Base-by-base conservation (phyloP, 108 stramenopile genomes). In the Chaetoceros tenuissimus region DNA sequence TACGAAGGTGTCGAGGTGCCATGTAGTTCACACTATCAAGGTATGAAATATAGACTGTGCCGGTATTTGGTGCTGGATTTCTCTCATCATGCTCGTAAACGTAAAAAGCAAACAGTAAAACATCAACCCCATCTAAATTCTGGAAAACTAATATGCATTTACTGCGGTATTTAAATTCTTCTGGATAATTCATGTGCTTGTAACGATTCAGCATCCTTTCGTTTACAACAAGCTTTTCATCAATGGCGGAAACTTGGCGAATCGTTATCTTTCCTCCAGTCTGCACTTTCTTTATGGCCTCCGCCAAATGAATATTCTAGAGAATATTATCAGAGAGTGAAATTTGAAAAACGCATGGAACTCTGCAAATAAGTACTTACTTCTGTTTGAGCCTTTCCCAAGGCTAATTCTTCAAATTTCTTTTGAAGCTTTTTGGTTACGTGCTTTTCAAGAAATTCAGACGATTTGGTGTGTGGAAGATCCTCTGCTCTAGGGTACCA, bases 1-100 rank as follows among this genome's bases (percentile, higher is more conserved):
- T 96, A 22, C 97, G 87, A 62, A 81, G 89, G 2, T 57, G 60
- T 25, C 57, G 65, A 1, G 97, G 97, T 24, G 90, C 73, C 45
- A 98, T 77, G 65, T 91, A 98, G 30, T 86, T 78, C 3, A 98
- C 95, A n/a, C 92, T 94, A 66, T 98, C 97, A 27, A 98, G 64
- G 60, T 96, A 98, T 10, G 92, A 92, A 20, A 98, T 86, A 69
- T 98, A 98, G 5, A 96, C 95, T 20, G 92, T 67, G 22, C 95
- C 60, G 62, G 88, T 76, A 60, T 98, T 98, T 2, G 97, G 97
- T 53, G 65, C 74, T 0, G 94, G 95, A 62, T 92, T 94, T n/a
- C n/a, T n/a, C n/a, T n/a, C n/a, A n/a, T 93, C 96, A 64, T 97
- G 97, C 68, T 97, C 96, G 57, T 97, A 97, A 2, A 96, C 89